Base-by-base conservation (phyloP, 148 eudicot species). In the Chenopodium suecicum region DNA sequence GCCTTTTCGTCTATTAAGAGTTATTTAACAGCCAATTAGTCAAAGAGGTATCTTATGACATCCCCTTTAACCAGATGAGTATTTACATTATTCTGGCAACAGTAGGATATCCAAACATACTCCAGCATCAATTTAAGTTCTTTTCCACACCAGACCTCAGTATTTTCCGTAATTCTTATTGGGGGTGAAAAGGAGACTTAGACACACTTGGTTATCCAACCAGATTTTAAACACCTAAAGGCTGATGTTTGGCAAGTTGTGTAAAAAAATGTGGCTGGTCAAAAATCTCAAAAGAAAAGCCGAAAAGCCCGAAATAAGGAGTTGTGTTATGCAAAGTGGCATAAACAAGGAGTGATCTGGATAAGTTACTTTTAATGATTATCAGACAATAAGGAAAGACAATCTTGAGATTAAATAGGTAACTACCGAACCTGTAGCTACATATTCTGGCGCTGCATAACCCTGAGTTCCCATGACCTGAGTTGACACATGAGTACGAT, bases 401-500 rank as follows among this genome's bases (percentile, higher is more conserved):
- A 74, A 50, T 54, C 16, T 27, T 44, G 20, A 25, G 7, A 74
- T 74, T n/a, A 46, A 13, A 60, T 12, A 63, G 67, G 72, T 46
- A 64, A 54, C 74, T 22, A 47, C 9, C 71, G 3, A 32, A 92
- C 92, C 94, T 86, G 94, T 91, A 83, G 94, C 94, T 23, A 91
- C 91, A 87, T 89, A 91, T 75, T 91, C 94, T 3, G 91, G 95
- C 64, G 96, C 94, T 25, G 96, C 96, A 82, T 92, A 92, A 17
- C 97, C 97, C 75, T 88, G 90, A 81, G 94, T 91, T 58, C 97
- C 97, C 92, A 92, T 86, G 63, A 92, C 97, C 84, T 86, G 94
- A 80, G 97, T 92, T 29, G 97, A 91, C 71, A 91, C 95, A 78
- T 92, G 95, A 60, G 95, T 90, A 83, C 84, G 86, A 73, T 92